Base-by-base conservation (phyloP, 2,329 filamentous ascomycete species). In the Metarhizium album region DNA sequence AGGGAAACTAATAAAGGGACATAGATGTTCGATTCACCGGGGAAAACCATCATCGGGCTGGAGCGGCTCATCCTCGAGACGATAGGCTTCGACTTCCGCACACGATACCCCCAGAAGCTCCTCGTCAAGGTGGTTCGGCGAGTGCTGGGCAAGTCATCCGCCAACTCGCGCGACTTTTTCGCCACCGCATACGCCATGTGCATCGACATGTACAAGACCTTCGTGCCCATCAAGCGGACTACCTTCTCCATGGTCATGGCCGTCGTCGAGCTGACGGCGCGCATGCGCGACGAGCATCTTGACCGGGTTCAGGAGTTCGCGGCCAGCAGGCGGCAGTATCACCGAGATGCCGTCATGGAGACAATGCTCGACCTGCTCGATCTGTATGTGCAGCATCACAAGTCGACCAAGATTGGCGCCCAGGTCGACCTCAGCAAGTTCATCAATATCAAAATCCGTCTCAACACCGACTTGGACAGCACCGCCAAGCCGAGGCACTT, bases 61-160 rank as follows among this genome's bases (percentile, higher is more conserved):
- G 93, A 98, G 69, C 81, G 93, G 4, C 79, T 95, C 51, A 94
- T 97, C 68, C 83, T 98, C 48, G 93, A 98, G 69, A 86, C 88
- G 2, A 86, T 90, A 29, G 85, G 87, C 55, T 98, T 98, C 67
- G 91, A 98, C 67, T 97, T 97, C 63, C 83, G 90, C 35, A 90
- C 84, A 52, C 83, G 90, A 37, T 86, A 95, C 60, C 90, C 91
- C 1, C 89, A 96, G 59, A 87, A 90, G 56, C 75, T 88, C 22
- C 73, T 97, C 42, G 77, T 89, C 58, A 97, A 97, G 70, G 75
- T 95, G 24, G 75, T 83, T 47, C 80, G 84, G 61, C 70, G 71
- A 45, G 74, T 84, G 51, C 64, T 78, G 16, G 68, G 66, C 33
- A 58, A 57, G 2, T 52, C 50, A 8, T 52, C 49, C 2, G 38